Evolutionary conservation across 768 basidiomycete genomes (phyloP).

Genomic region (Boletales sp.): DNA sequence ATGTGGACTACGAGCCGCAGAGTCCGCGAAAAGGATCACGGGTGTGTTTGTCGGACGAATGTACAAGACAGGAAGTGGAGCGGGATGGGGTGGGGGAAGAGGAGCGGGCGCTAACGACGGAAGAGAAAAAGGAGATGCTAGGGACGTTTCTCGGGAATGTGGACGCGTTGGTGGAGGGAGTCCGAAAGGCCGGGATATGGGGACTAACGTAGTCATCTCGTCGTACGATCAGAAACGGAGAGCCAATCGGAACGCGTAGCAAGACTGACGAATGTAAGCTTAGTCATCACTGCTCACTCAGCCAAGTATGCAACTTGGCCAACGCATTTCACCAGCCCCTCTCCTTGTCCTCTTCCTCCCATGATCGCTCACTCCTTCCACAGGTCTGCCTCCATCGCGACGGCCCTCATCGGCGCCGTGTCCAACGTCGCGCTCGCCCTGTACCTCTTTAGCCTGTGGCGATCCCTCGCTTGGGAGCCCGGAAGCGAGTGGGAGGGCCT

Average conservation of each 20-base stretch:
- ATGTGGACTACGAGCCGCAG: constrained; percentile 69
- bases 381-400: constrained; percentile 36
- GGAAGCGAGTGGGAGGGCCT: constrained; percentile 51
- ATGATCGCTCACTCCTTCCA: constrained; percentile 7
- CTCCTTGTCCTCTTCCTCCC: neutral
- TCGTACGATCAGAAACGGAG: neutral
- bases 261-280: neutral
- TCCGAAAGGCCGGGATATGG: constrained; percentile 85
- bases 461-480: constrained; percentile 43
- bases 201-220: constrained; percentile 47
- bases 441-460: constrained; percentile 42
- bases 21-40: constrained; percentile 57
- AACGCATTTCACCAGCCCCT: neutral
- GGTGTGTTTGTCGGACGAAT: constrained; percentile 29
- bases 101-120: constrained; percentile 50
- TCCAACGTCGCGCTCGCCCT: constrained; percentile 39
- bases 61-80: neutral
- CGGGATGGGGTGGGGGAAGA: constrained; percentile 3
- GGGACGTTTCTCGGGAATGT: constrained; percentile 88
- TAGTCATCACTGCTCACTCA: constrained; percentile 15
- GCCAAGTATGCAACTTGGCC: neutral
- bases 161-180: constrained; percentile 84
- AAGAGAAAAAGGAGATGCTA: constrained; percentile 80
- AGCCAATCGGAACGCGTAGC: neutral
- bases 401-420: constrained; percentile 38